phyloP scores from a whole-genome alignment of 495 filamentous ascomycete genomes.

The Neurospora sp. region DNA sequence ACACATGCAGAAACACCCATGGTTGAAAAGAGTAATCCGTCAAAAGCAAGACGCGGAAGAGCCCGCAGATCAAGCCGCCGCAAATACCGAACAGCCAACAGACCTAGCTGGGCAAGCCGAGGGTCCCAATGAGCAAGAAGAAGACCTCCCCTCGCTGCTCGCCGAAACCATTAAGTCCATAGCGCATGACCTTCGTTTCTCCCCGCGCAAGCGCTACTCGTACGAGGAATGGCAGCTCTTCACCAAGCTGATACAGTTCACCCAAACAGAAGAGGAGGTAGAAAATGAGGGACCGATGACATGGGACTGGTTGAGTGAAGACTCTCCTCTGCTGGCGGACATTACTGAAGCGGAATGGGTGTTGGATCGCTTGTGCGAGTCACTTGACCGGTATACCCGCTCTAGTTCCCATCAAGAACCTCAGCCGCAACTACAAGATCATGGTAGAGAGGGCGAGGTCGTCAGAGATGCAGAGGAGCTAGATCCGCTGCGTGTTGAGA shows the following conservation, averaged over 20 bases:
- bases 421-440: not conserved
- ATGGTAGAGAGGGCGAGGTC: not conserved
- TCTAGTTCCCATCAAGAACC: not conserved
- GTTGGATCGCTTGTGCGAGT: slow-evolving; percentile 47
- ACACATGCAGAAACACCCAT: not conserved
- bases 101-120: not conserved
- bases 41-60: not conserved
- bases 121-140: not conserved
- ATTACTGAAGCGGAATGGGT: slow-evolving; percentile 49
- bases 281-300: slow-evolving; percentile 24
- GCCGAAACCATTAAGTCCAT: slow-evolving; percentile 49
- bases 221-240: slow-evolving; percentile 67
- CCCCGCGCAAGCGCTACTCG: slow-evolving; percentile 48
- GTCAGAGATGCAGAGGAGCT: not conserved
- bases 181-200: slow-evolving; percentile 44
- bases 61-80: not conserved
- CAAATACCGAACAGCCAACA: not conserved
- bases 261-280: slow-evolving; percentile 16
- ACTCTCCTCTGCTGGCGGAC: slow-evolving; percentile 55
- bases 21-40: not conserved
- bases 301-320: slow-evolving; percentile 67
- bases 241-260: slow-evolving; percentile 35
- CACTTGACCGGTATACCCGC: slow-evolving; percentile 33
- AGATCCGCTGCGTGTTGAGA: not conserved
- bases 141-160: slow-evolving; percentile 49